Base-by-base conservation (phyloP, 2,329 filamentous ascomycete genomes). In the Fusarium marasasianum region DNA sequence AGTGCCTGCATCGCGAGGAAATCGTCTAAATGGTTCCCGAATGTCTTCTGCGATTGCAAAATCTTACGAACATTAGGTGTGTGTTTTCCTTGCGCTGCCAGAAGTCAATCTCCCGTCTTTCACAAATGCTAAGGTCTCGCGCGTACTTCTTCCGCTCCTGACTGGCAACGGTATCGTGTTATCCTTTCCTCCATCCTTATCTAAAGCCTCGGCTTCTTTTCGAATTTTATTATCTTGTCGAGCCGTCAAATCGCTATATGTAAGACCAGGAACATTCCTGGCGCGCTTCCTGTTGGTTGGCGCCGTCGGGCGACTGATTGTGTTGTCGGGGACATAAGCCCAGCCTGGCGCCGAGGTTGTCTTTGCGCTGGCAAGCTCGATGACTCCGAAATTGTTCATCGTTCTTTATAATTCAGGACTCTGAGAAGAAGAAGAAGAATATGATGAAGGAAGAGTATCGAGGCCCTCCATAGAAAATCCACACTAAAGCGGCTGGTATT, bases 281-380 rank as follows among this genome's bases (percentile, higher is more conserved):
- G 90, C 91, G 78, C 94, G 92, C 83, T 97, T 97, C 71, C 93
- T 89, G 86, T 88, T 89, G 73, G 85, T 83, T 66, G 84, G 87
- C 68, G 87, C 86, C 59, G 88, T 87, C 15, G 90, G 87, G 18
- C 89, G 87, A 63, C 90, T 87, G 63, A 89, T 87, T 47, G 82
- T 88, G 80, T 89, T 91, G 80, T 98, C 94, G 37, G 95, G 91
- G 3, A 98, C 94, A 81, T 98, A 98, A 18, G 94, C 94, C 93
- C 95, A 98, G 79, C 96, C 96, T 2, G 96, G 95, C 3, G 94
- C 93, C 50, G 89, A 86, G 50, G 90, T 89, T 22, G 91, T 91
- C 70, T 90, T 91, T 35, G 91, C 86, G 79, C 90, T 91, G 41
- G 94, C 93, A 65, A 98, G 86, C 77, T 97, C 92, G 83, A 97